These are phyloP conservation scores for Candolleomyces eurysporus DNA, from an alignment of 768 basidiomycete species.

Conservation along the genomic window DNA sequence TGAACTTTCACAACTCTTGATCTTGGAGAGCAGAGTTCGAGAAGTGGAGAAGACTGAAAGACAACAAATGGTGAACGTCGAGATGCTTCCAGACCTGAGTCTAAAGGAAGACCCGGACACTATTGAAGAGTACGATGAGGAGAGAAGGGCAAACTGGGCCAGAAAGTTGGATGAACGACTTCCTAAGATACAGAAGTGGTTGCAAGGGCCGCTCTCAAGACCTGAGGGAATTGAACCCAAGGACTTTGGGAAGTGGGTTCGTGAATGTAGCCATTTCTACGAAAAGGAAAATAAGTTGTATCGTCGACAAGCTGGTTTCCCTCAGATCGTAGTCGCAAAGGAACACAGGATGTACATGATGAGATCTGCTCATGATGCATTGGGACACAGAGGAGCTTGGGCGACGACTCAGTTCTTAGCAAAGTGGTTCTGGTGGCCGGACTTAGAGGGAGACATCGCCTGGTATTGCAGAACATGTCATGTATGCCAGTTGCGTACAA, in stretches of 20 bases:
- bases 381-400: constrained; percentile 24
- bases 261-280: constrained; percentile 15
- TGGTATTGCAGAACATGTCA: constrained; percentile 26
- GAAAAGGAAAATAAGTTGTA: constrained; percentile 17
- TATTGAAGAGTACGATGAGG: background rate
- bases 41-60: too few relatives aligned
- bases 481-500: constrained; percentile 20
- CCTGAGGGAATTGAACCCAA: background rate
- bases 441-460: constrained; percentile 18
- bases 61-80: background rate
- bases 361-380: constrained; percentile 16
- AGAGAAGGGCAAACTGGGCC: background rate
- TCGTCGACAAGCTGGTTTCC: constrained; percentile 4
- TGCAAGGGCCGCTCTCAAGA: background rate
- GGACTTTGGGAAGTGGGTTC: constrained; percentile 2
- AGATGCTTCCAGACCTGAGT: background rate
- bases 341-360: constrained; percentile 18
- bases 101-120: constrained; percentile 1
- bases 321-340: constrained; percentile 18
- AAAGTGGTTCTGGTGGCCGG: constrained; percentile 29
- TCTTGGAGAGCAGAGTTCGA: too few relatives aligned
- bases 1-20: too few relatives aligned
- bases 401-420: constrained; percentile 14
- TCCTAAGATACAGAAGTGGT: background rate
- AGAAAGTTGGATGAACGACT: background rate